Evolutionary conservation across 2,329 filamentous ascomycete species (phyloP).

Genomic region (Fusarium sp.): DNA sequence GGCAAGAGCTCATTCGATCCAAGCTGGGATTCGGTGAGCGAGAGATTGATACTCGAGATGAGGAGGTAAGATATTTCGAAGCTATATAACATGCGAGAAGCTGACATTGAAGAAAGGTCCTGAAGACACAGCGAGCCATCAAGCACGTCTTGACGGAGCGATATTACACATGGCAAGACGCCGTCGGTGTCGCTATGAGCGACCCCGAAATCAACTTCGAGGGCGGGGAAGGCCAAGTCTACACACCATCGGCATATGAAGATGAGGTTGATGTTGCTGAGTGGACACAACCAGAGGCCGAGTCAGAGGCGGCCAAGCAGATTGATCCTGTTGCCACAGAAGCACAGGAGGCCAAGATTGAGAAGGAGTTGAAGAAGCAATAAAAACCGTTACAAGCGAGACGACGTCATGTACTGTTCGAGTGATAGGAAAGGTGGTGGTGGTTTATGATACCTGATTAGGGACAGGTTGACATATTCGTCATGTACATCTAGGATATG

Average conservation of each 20-base stretch:
- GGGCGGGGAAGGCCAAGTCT: constrained; percentile 58
- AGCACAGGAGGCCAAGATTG: constrained; percentile 27
- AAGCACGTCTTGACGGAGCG: constrained; percentile 88
- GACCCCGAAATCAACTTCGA: constrained; percentile 74
- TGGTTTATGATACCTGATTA: neutral
- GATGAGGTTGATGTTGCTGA: constrained; percentile 44
- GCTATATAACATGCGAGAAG: neutral
- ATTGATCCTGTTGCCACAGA: constrained; percentile 22
- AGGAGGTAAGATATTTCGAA: constrained; percentile 65
- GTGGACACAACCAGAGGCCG: constrained; percentile 39
- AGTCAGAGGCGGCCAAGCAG: constrained; percentile 27
- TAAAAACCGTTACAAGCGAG: constrained; percentile 3
- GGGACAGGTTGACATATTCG: constrained; percentile 18
- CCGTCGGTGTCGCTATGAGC: constrained; percentile 69
- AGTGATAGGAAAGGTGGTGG: constrained; percentile 4
- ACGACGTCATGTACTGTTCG: constrained; percentile 23
- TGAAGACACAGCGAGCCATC: constrained; percentile 81
- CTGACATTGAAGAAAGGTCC: constrained; percentile 64
- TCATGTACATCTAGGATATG: constrained; percentile 42
- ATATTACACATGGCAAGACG: constrained; percentile 88
- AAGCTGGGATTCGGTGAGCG: constrained; percentile 78
- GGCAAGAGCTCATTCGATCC: constrained; percentile 72
- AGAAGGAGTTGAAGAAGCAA: constrained; percentile 38
- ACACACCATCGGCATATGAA: constrained; percentile 56
- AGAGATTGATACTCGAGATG: constrained; percentile 72